Conservation (phyloP, 176 grass and related monocot species). For the Dendrocalamus sinicus region DNA sequence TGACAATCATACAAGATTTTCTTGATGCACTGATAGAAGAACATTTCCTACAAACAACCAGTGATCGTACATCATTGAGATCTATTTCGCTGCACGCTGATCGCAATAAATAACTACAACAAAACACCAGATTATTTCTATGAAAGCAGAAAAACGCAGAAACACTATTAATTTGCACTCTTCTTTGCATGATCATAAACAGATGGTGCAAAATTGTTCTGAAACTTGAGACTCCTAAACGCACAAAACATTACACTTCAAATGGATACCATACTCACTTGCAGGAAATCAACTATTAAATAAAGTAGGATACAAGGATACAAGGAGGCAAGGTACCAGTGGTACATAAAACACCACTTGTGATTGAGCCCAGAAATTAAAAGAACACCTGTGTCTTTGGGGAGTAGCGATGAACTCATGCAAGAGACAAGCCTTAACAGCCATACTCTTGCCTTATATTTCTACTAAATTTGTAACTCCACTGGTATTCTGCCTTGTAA, state of each 20-base stretch:
- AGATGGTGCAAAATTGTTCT: not conserved
- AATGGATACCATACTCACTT: not conserved
- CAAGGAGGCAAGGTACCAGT: not conserved
- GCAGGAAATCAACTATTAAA: slow-evolving; percentile 25
- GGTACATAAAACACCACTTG: slow-evolving; percentile 37
- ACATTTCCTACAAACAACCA: not conserved
- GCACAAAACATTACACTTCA: not conserved
- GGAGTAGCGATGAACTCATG: not conserved
- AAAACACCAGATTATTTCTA: not conserved
- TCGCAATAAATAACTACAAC: not conserved
- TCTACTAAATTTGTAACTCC: slow-evolving; percentile 48
- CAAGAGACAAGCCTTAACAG: not conserved
- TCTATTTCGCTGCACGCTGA: not conserved
- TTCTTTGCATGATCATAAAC: not conserved
- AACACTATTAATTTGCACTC: not conserved
- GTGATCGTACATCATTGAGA: not conserved
- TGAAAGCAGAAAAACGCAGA: not conserved
- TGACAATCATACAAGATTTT: not conserved
- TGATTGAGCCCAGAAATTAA: slow-evolving; percentile 17
- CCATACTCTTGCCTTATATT: slow-evolving; percentile 18
- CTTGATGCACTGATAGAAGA: not conserved
- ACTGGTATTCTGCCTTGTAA: slow-evolving; percentile 21
- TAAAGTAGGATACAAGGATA: slow-evolving; percentile 41
- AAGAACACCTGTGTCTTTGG: not conserved
- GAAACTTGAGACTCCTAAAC: not conserved